phyloP scores from a whole-genome alignment of 1,284 basidiomycete genomes.

The Rhodotorula sp. region DNA sequence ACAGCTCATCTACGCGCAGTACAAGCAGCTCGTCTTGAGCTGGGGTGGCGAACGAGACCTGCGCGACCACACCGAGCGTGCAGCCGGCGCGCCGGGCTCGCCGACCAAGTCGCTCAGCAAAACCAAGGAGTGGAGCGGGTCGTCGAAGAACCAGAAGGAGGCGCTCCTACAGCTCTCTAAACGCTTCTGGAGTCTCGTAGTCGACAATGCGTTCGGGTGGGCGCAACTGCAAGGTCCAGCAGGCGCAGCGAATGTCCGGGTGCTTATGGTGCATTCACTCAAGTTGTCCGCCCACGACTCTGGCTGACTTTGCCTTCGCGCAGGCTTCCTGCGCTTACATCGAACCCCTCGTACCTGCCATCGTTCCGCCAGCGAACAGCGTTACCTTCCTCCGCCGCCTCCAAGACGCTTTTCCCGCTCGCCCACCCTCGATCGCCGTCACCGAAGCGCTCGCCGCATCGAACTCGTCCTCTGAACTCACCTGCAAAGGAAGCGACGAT shows the following conservation, averaged over 20 bases:
- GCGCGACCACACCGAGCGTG: background rate
- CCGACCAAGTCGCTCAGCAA: slow-evolving; percentile 28
- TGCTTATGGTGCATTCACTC: slow-evolving; percentile 12
- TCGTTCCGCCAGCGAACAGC: background rate
- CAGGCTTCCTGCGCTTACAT: slow-evolving; percentile 35
- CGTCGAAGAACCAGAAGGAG: slow-evolving; percentile 25
- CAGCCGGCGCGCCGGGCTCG: slow-evolving; percentile 13
- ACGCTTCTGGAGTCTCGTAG: slow-evolving; percentile 20
- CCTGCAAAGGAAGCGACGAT: background rate
- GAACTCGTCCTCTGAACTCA: background rate
- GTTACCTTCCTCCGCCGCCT: slow-evolving; percentile 5
- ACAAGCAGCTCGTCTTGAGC: background rate
- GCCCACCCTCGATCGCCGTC: background rate
- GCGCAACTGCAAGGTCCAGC: slow-evolving; percentile 9
- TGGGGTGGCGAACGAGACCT: slow-evolving; percentile 6
- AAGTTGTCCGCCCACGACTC: background rate
- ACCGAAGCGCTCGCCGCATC: background rate
- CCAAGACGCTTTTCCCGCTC: background rate
- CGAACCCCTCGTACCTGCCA: slow-evolving; percentile 16
- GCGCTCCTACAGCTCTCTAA: slow-evolving; percentile 16
- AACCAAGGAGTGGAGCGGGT: slow-evolving; percentile 11
- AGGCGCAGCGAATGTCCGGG: slow-evolving; percentile 15
- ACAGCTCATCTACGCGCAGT: slow-evolving; percentile 12
- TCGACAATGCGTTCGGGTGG: background rate
- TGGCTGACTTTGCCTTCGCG: no score